phyloP scores from a whole-genome alignment of 208 protist species.

The Leishmania gerbilli region DNA sequence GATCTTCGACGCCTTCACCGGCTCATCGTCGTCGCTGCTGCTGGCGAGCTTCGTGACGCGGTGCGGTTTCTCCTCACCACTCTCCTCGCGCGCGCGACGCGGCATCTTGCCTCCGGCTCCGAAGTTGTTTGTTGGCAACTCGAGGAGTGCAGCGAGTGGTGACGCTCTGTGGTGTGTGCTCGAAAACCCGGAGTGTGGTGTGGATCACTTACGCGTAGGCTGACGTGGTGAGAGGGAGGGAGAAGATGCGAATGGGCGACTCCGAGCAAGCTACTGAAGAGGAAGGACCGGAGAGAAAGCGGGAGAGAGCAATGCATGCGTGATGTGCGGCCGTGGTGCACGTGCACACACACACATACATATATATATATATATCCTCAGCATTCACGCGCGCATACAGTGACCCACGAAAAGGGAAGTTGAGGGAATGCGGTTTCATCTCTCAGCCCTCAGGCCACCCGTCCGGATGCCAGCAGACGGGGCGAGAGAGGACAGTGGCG shows the following conservation, averaged over 20 bases:
- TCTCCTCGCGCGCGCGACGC: constrained; percentile 30
- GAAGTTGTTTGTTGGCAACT: not conserved
- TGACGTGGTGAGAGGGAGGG: not conserved
- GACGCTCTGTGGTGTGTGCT: not conserved
- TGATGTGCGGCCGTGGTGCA: not conserved
- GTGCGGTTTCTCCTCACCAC: constrained; percentile 32
- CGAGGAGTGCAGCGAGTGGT: not conserved
- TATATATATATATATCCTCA: too few species aligned
- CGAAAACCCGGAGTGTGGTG: not conserved
- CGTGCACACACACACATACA: not conserved
- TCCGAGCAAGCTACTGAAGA: not conserved
- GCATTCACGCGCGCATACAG: not conserved
- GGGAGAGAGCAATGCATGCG: not conserved
- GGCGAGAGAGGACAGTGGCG: not conserved
- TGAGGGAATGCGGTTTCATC: not conserved
- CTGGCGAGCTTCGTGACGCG: constrained; percentile 30
- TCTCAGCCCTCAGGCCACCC: not conserved
- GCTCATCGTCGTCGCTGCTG: constrained; percentile 41
- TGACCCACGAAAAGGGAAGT: not conserved
- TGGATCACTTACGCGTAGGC: not conserved
- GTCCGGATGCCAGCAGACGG: not conserved
- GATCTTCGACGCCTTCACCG: constrained; percentile 37
- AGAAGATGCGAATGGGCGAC: not conserved
- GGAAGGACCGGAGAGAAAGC: not conserved
- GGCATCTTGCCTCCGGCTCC: not conserved